Conservation (phyloP, 768 basidiomycete species). For the Calocybe cyanea region DNA sequence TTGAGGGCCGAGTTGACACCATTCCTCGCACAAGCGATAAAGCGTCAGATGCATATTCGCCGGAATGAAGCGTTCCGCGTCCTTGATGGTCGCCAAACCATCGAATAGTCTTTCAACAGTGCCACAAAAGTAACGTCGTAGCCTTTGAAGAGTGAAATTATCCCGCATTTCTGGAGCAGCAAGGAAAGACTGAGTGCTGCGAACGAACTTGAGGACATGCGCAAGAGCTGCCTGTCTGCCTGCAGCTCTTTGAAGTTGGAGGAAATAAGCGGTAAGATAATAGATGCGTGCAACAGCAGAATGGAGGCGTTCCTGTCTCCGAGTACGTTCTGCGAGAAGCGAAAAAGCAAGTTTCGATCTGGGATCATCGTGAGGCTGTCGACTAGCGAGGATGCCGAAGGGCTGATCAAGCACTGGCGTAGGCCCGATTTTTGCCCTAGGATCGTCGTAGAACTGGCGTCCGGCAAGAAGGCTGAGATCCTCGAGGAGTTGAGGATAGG, state of each 20-base stretch:
- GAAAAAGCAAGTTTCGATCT: slow-evolving; percentile 44
- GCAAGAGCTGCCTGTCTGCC: slow-evolving; percentile 70
- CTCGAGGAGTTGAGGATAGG: slow-evolving; percentile 79
- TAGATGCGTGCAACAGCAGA: slow-evolving; percentile 89
- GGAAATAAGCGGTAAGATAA: slow-evolving; percentile 73
- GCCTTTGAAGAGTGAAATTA: slow-evolving; percentile 70
- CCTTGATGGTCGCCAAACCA: slow-evolving; percentile 62
- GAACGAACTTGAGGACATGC: slow-evolving; percentile 83
- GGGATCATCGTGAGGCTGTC: slow-evolving; percentile 65
- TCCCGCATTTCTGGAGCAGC: slow-evolving; percentile 67
- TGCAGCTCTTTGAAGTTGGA: slow-evolving; percentile 66
- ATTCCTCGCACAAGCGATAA: slow-evolving; percentile 87
- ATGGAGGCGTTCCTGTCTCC: slow-evolving; percentile 74
- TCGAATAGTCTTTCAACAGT: slow-evolving; percentile 85
- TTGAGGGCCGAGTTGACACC: slow-evolving; percentile 84
- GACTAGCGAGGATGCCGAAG: slow-evolving; percentile 34
- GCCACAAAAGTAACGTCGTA: slow-evolving; percentile 90
- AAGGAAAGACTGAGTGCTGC: slow-evolving; percentile 78
- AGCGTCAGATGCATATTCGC: slow-evolving; percentile 72
- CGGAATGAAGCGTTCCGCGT: slow-evolving; percentile 75
- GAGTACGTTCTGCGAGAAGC: slow-evolving; percentile 49
- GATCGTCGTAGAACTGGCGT: slow-evolving; percentile 82
- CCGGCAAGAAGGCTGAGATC: slow-evolving; percentile 78
- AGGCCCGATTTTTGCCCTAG: slow-evolving; percentile 40
- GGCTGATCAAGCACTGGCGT: slow-evolving; percentile 33